Percentiles rank a stretch among this genome's conserved stretches.
Evolutionary conservation across 768 basidiomycete genomes (phyloP).

Genomic region (Termitomyces sp.): DNA sequence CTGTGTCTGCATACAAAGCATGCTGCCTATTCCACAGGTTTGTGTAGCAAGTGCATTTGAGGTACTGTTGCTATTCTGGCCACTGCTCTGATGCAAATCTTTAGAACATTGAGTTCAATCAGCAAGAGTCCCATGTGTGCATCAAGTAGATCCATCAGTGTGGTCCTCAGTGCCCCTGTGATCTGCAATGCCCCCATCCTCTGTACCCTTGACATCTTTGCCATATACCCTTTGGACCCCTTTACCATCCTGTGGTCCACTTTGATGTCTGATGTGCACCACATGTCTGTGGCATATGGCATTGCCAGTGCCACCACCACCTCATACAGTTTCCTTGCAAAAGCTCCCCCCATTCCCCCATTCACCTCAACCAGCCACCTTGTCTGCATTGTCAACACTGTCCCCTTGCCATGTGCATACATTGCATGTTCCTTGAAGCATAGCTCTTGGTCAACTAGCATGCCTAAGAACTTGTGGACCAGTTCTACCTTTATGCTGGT

Average conservation of each 20-base stretch:
- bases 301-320: neutral
- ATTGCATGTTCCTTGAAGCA: neutral
- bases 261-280: neutral
- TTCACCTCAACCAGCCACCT: neutral
- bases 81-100: constrained; percentile 1
- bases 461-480: neutral
- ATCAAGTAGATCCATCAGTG: neutral
- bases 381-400: neutral
- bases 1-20: neutral
- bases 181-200: constrained; percentile 7
- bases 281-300: neutral
- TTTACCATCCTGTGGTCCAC: neutral
- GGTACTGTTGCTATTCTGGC: constrained; percentile 6
- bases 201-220: neutral
- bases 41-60: constrained; percentile 3
- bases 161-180: neutral
- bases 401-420: neutral
- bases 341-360: neutral
- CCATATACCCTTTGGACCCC: neutral
- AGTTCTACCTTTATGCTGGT: too few species aligned
- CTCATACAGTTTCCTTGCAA: neutral
- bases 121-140: constrained; percentile 11
- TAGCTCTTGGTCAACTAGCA: neutral
- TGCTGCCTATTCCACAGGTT: neutral
- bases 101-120: neutral